phyloP scores from a whole-genome alignment of 768 basidiomycete species.

The Russula virescens region DNA sequence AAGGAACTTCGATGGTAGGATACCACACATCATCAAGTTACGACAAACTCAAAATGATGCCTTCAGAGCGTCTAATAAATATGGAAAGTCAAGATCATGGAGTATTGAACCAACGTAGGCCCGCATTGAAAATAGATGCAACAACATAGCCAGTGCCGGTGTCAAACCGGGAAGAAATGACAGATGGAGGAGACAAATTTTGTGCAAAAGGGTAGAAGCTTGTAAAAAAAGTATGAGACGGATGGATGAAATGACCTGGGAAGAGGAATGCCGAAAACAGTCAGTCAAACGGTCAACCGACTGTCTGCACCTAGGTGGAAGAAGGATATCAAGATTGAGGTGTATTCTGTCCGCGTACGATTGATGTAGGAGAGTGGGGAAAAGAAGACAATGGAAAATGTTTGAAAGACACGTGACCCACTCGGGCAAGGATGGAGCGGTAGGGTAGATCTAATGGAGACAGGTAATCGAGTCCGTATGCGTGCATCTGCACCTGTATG shows the following conservation, averaged over 20 bases:
- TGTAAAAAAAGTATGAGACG: not conserved
- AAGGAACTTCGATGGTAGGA: not conserved
- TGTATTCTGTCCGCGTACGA: not conserved
- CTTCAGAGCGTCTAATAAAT: not conserved
- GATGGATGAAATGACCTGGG: not conserved
- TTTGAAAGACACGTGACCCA: slow-evolving; percentile 3
- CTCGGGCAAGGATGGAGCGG: not conserved
- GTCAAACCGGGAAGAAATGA: not conserved
- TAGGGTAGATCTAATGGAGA: slow-evolving; percentile 9
- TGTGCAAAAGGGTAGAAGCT: not conserved
- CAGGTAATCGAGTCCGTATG: slow-evolving; percentile 14
- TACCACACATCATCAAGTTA: not conserved
- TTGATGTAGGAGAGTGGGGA: not conserved
- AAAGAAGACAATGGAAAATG: slow-evolving; percentile 1
- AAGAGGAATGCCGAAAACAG: not conserved
- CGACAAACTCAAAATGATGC: not conserved
- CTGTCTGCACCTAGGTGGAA: not conserved
- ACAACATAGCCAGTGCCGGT: not conserved
- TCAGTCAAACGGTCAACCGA: not conserved
- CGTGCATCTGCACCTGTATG: slow-evolving; percentile 10
- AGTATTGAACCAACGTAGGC: not conserved
- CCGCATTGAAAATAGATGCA: not conserved
- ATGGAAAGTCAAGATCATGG: not conserved
- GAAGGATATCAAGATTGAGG: not conserved
- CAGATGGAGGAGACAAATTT: not conserved